A percentile compares a stretch with the other conserved stretches of the same genome.
Evolutionary conservation across 2,329 filamentous ascomycete genomes (phyloP).

Genomic region (Chrysosporium queenslandicum): DNA sequence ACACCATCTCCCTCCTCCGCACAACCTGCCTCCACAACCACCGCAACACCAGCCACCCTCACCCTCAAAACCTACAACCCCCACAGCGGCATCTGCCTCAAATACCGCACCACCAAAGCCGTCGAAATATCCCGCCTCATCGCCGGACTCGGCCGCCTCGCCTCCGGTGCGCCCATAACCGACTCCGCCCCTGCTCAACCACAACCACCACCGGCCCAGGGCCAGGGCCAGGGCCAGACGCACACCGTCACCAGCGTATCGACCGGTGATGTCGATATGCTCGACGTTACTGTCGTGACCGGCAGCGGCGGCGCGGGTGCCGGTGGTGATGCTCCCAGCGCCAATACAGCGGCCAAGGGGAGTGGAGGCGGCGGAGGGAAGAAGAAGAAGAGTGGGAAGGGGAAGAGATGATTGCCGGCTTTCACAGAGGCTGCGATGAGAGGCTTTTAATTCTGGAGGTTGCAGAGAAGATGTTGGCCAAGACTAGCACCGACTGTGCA

Average conservation of each 20-base stretch:
- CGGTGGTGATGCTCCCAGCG: slow-evolving; percentile 48
- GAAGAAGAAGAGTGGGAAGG: slow-evolving; percentile 64
- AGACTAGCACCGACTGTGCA: too few species aligned
- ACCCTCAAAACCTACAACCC: slow-evolving; percentile 87
- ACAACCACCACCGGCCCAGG: slow-evolving; percentile 19
- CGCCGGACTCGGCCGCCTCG: slow-evolving; percentile 62
- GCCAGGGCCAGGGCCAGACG: neutral
- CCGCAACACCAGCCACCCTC: slow-evolving; percentile 51
- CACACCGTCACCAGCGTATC: slow-evolving; percentile 10
- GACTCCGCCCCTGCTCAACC: slow-evolving; percentile 19
- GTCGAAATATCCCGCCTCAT: slow-evolving; percentile 81
- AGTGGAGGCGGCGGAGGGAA: slow-evolving; percentile 57
- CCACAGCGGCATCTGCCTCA: slow-evolving; percentile 66
- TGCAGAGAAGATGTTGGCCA: too few species aligned
- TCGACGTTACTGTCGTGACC: slow-evolving; percentile 28
- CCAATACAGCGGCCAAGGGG: slow-evolving; percentile 47
- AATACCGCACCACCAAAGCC: slow-evolving; percentile 84
- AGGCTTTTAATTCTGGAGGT: too few species aligned
- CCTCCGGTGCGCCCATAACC: slow-evolving; percentile 49
- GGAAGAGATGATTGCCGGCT: slow-evolving; percentile 58
- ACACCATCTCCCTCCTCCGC: slow-evolving; percentile 25
- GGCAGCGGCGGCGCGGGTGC: slow-evolving; percentile 28
- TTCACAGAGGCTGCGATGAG: too few species aligned
- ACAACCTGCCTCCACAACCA: slow-evolving; percentile 16
- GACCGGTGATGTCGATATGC: slow-evolving; percentile 32